A percentile compares a stretch with the other conserved stretches of the same genome.
Conservation (phyloP, 2,329 filamentous ascomycete species). For the Arthrobotrys conoides region DNA sequence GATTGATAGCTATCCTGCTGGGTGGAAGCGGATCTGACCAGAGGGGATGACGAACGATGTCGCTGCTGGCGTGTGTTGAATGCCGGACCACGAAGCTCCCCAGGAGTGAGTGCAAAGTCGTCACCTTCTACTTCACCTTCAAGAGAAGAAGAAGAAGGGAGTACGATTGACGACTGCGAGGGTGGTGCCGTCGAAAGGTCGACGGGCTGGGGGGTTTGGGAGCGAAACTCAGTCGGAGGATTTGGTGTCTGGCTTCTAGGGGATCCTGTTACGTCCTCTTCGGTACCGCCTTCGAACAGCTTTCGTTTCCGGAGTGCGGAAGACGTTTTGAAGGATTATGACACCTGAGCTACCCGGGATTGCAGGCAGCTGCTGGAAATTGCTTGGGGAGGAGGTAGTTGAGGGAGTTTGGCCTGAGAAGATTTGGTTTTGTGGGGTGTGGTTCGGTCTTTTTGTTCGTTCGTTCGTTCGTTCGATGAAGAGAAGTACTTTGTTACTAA, state of each 20-base stretch:
- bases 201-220: constrained; percentile 49
- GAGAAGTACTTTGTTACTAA: neutral
- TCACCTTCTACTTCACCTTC: neutral
- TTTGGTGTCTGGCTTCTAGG: constrained; percentile 60
- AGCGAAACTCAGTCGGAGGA: constrained; percentile 60
- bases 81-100: constrained; percentile 18
- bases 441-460: neutral
- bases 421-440: constrained; percentile 14
- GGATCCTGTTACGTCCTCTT: constrained; percentile 52
- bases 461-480: neutral
- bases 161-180: constrained; percentile 43
- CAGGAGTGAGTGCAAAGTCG: constrained; percentile 5
- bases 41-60: constrained; percentile 43
- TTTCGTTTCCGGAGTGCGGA: constrained; percentile 61
- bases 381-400: neutral
- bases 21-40: constrained; percentile 37
- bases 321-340: constrained; percentile 58
- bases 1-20: constrained; percentile 34
- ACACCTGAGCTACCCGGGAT: constrained; percentile 49
- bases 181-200: constrained; percentile 44
- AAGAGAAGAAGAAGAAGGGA: neutral
- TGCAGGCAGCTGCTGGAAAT: constrained; percentile 56
- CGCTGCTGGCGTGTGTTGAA: constrained; percentile 13
- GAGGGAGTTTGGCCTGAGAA: neutral
- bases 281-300: constrained; percentile 58